Evolutionary conservation across 2,329 filamentous ascomycete species (phyloP).

Genomic region (Botrytis cinerea): DNA sequence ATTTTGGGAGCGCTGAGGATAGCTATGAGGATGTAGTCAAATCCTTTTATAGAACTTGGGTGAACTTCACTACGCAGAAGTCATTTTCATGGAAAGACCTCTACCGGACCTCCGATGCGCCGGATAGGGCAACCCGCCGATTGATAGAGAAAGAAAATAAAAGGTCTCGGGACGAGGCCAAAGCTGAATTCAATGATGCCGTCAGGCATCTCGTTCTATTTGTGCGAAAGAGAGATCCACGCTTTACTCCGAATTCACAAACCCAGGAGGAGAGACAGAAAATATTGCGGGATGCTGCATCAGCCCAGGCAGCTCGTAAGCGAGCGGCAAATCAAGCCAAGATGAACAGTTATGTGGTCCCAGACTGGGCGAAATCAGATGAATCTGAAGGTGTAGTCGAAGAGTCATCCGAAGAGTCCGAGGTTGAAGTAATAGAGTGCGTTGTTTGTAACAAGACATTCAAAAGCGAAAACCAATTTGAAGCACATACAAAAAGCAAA

Average conservation of each 20-base stretch:
- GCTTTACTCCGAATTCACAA: constrained; percentile 75
- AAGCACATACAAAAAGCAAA: constrained; percentile 93
- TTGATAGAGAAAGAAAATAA: constrained; percentile 96
- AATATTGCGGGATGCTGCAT: constrained; percentile 72
- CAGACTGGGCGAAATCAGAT: constrained; percentile 74
- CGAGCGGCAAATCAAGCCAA: constrained; percentile 80
- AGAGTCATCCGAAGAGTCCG: constrained; percentile 52
- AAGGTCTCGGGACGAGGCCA: constrained; percentile 76
- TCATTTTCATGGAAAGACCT: constrained; percentile 87
- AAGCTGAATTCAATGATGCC: constrained; percentile 88
- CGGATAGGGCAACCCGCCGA: constrained; percentile 78
- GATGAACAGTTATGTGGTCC: constrained; percentile 62
- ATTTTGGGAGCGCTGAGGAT: constrained; percentile 78
- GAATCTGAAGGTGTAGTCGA: constrained; percentile 58
- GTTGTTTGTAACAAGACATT: constrained; percentile 77
- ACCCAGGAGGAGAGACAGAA: constrained; percentile 81
- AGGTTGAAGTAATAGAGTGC: constrained; percentile 67
- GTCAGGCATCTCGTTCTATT: constrained; percentile 85
- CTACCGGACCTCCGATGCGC: constrained; percentile 80
- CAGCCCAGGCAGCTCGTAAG: constrained; percentile 80
- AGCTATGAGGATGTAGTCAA: constrained; percentile 75
- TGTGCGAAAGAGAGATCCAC: constrained; percentile 85
- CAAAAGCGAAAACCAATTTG: constrained; percentile 87
- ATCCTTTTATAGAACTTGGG: constrained; percentile 80
- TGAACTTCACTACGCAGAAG: constrained; percentile 79